Conservation (phyloP, 2,329 filamentous ascomycete species). For the Fusarium siculi region DNA sequence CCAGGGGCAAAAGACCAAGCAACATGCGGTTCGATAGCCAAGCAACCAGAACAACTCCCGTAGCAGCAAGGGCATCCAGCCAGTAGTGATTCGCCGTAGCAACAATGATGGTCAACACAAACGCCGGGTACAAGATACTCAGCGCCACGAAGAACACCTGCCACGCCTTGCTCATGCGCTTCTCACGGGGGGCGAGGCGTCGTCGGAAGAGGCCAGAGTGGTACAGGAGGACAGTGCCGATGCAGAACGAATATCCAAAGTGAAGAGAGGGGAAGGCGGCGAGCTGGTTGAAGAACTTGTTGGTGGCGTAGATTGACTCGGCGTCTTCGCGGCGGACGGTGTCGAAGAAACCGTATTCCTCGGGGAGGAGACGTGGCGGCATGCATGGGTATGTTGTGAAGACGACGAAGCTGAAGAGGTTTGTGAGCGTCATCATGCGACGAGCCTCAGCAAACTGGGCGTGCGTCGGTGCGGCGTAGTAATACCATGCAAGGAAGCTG, state of each 20-base stretch:
- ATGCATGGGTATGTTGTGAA: constrained; percentile 68
- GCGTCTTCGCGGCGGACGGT: constrained; percentile 59
- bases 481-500: constrained; percentile 73
- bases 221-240: constrained; percentile 64
- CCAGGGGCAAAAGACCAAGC: constrained; percentile 69
- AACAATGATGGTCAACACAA: constrained; percentile 67
- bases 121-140: constrained; percentile 62
- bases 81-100: constrained; percentile 73
- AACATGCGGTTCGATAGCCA: constrained; percentile 64
- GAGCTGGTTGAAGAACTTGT: constrained; percentile 67
- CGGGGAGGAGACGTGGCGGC: constrained; percentile 65
- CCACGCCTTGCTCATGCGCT: constrained; percentile 44
- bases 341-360: constrained; percentile 67
- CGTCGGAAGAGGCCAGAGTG: constrained; percentile 60
- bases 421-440: constrained; percentile 62
- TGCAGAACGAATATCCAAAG: constrained; percentile 66
- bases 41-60: constrained; percentile 68
- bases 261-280: constrained; percentile 69
- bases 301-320: constrained; percentile 71
- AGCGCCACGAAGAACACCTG: constrained; percentile 47
- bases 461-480: constrained; percentile 62
- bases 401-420: constrained; percentile 64
- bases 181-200: constrained; percentile 44
- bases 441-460: constrained; percentile 51
- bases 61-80: constrained; percentile 73